Base-by-base conservation (phyloP, 768 basidiomycete species). In the Pholiota microspora region DNA sequence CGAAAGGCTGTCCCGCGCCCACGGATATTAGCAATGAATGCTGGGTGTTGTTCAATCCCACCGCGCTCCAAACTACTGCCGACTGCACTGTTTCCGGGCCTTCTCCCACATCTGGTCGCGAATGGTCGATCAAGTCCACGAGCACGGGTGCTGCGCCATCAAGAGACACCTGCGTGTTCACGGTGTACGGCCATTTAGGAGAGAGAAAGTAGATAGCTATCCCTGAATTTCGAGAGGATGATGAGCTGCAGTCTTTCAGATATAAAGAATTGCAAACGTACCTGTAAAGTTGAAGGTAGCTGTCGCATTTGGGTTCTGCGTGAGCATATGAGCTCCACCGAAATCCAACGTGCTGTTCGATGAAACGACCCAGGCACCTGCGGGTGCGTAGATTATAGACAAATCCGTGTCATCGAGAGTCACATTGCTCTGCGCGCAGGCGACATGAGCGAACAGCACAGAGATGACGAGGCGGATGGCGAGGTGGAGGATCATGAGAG, bases 151-250 rank as follows among this genome's bases (percentile, higher is more conserved):
- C 61, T n/a, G 67, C 69, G 7, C 64, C 67, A 54, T 78, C 78
- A 25, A 79, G 57, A 2, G 70, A 69, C 4, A 79, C 46, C 5
- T 71, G 69, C 1, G 76, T 76, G 49, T 65, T 73, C 40, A 78
- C 77, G 9, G 53, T 51, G 62, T 77, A 79, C 13, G 78, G 78
- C 77, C 77, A 80, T 6, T 71, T 64, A 10, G 78, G 76, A 0
- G 73, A 72, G 38, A 77, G 55, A 55, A 74, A 76, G 45, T 75
- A 78, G 15, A 80, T 66, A 1, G 74, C 74, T 5, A 72, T 68
- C 25, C 77, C 78, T 78, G 53, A 51, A 63, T 10, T 13, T 16
- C 28, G 35, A 53, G 13, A 25, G 0, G 12, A 7, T 10, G 25
- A 15, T 34, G 29, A n/a, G 6, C 5, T 18, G 18, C 13, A 29